Percentiles rank a stretch among this genome's conserved stretches.
phyloP scores from a whole-genome alignment of 352 stramenopile genomes.

The Blastocystis sp. region DNA sequence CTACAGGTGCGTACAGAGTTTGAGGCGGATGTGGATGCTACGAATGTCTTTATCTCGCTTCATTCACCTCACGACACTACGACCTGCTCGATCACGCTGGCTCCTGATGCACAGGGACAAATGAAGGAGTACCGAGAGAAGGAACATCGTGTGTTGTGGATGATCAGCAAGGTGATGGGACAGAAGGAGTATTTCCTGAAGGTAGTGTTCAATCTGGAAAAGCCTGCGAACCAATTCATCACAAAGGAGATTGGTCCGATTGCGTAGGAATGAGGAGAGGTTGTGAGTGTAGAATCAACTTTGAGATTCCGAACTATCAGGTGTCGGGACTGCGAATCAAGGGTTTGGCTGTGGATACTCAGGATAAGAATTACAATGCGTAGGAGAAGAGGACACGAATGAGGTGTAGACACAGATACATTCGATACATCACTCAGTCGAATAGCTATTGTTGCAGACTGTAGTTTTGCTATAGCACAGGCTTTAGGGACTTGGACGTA shows the following conservation, averaged over 20 bases:
- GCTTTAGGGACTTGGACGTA: no score
- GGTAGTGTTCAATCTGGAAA: constrained; percentile 68
- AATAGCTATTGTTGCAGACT: constrained; percentile 92
- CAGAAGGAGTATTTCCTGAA: constrained; percentile 34
- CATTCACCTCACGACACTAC: constrained; percentile 40
- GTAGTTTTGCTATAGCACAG: constrained; percentile 70
- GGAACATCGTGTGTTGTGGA: constrained; percentile 88
- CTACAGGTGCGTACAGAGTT: constrained; percentile 70
- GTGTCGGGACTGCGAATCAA: constrained; percentile 82
- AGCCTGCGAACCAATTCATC: constrained; percentile 22
- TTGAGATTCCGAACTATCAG: constrained; percentile 99
- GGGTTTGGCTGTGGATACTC: neutral
- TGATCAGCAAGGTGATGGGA: constrained; percentile 84
- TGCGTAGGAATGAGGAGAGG: neutral
- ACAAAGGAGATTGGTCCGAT: constrained; percentile 38
- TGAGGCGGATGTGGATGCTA: constrained; percentile 58
- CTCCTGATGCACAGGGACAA: constrained; percentile 68
- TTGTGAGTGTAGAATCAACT: constrained; percentile 77
- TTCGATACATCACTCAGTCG: constrained; percentile 95
- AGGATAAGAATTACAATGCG: constrained; percentile 40
- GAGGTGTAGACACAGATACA: constrained; percentile 73
- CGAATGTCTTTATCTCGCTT: constrained; percentile 63
- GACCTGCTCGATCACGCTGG: constrained; percentile 64
- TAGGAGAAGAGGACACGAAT: neutral
- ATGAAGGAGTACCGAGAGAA: constrained; percentile 86